Percentiles rank a stretch among this genome's conserved stretches.
phyloP scores from a whole-genome alignment of 2,329 filamentous ascomycete species.

The Pestalotiopsis sp. region DNA sequence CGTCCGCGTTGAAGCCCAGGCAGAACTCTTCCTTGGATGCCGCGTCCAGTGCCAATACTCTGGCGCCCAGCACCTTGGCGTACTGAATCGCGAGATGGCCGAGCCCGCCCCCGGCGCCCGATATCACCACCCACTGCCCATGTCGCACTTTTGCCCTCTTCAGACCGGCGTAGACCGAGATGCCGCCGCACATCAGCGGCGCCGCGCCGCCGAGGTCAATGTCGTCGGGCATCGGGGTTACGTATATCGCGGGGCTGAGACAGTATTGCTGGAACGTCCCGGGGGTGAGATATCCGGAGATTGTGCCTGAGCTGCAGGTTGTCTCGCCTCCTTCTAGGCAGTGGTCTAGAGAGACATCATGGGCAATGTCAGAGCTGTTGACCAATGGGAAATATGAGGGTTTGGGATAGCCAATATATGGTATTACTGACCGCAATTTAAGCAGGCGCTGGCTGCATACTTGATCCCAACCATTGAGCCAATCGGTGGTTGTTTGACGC shows the following conservation, averaged over 20 bases:
- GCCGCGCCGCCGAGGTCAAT: conserved; percentile 63
- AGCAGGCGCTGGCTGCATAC: conserved; percentile 62
- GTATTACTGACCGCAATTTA: conserved; percentile 45
- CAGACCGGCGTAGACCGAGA: conserved; percentile 68
- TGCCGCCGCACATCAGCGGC: conserved; percentile 68
- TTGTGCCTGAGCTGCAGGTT: conserved; percentile 61
- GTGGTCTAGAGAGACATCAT: conserved; percentile 38
- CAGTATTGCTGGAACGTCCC: conserved; percentile 76
- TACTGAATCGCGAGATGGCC: conserved; percentile 49
- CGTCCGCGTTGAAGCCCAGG: conserved; percentile 63
- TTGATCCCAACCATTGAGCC: conserved; percentile 73
- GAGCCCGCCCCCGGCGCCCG: conserved; percentile 64
- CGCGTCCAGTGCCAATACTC: conserved; percentile 68
- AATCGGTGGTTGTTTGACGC: conserved; percentile 51
- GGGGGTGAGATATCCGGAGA: conserved; percentile 69
- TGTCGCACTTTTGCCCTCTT: conserved; percentile 60
- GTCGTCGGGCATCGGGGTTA: conserved; percentile 67
- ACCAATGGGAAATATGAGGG: not conserved
- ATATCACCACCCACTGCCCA: conserved; percentile 62
- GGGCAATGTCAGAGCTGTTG: not conserved
- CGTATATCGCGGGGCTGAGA: conserved; percentile 65
- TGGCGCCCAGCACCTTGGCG: conserved; percentile 55
- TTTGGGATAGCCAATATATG: conserved; percentile 1
- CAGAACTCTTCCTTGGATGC: conserved; percentile 61
- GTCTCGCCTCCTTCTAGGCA: conserved; percentile 62